Evolutionary conservation across 208 protist genomes (phyloP), one percentile per base, ranked within the genome.

Genomic region (Endotrypanum monterogeii): DNA sequence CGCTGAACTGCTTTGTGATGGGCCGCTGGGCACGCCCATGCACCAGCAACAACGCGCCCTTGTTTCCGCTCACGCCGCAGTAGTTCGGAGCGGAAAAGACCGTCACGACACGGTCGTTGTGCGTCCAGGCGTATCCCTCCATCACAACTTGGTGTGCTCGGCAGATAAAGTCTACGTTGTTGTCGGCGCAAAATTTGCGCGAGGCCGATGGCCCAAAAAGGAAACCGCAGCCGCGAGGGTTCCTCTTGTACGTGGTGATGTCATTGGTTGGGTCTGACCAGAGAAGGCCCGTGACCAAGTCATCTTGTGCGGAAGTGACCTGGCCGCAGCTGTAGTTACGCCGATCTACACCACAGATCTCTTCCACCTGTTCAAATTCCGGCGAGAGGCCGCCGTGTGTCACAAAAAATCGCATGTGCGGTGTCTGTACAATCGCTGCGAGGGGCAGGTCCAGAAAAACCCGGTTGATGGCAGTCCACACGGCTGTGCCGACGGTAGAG

Each of bases 261-360:
- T 70, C 89, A 80, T 51, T 96, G 9, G 63, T 89, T 41, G 99
- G 99, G 81, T 99, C 99, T 7, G 97, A 98, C 99, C 99, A 99
- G 9, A 99, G 85, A 20, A 99, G 86, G 55, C 99, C 99, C 76
- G 98, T 99, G 5, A 99, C 86, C 35, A 99, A 83, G 35, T 98
- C 93, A 52, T 87, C 94, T 74, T 99, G 94, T 18, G 98, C 95
- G 2, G 98, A 92, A 65, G 98, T 91, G 12, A 98, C 97, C 23
- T 74, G 70, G 39, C 67, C 79, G 25, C 74, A 63, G 70, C 76
- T 76, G 68, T 90, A 94, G 23, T 66, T 62, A 14, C 79, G 66
- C 23, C 86, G 76, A 37, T 87, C 74, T 39, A 91, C 75, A n/a
- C 73, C 62, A 72, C n/a, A 44, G 41, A 94, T 82, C 7, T 76